A percentile compares a stretch with the other conserved stretches of the same genome.
Conservation (phyloP, 2,329 filamentous ascomycete genomes). For the Davidsoniella australis region DNA sequence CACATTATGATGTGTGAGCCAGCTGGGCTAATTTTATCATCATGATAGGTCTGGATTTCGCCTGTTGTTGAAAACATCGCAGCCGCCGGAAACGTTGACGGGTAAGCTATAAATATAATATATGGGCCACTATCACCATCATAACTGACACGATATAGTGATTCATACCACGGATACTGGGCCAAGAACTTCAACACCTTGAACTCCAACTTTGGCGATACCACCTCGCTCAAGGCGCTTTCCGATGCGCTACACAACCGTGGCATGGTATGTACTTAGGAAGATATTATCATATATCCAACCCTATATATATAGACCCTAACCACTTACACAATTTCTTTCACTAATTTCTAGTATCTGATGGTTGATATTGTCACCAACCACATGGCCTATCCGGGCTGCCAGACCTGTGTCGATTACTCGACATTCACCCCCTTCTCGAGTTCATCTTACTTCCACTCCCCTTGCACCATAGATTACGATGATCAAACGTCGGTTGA, state of each 20-base stretch:
- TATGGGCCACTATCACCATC: background rate
- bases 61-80: conserved; percentile 26
- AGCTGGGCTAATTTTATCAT: background rate
- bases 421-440: conserved; percentile 37
- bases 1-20: background rate
- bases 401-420: conserved; percentile 30
- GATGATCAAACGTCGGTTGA: conserved; percentile 24
- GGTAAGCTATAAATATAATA: conserved; percentile 8
- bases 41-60: conserved; percentile 24
- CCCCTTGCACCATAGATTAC: conserved; percentile 36
- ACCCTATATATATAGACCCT: background rate
- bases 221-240: conserved; percentile 29
- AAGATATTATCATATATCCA: background rate
- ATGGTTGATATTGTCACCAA: conserved; percentile 40
- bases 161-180: conserved; percentile 26
- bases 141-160: conserved; percentile 15
- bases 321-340: background rate
- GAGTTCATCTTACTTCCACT: conserved; percentile 34
- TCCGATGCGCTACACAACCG: conserved; percentile 30
- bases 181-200: conserved; percentile 23
- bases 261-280: conserved; percentile 25
- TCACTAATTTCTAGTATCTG: conserved; percentile 22
- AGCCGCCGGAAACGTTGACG: conserved; percentile 15
- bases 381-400: conserved; percentile 33
- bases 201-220: conserved; percentile 32